phyloP scores from a whole-genome alignment of 306 rosid genomes.

The Vicia faba region DNA sequence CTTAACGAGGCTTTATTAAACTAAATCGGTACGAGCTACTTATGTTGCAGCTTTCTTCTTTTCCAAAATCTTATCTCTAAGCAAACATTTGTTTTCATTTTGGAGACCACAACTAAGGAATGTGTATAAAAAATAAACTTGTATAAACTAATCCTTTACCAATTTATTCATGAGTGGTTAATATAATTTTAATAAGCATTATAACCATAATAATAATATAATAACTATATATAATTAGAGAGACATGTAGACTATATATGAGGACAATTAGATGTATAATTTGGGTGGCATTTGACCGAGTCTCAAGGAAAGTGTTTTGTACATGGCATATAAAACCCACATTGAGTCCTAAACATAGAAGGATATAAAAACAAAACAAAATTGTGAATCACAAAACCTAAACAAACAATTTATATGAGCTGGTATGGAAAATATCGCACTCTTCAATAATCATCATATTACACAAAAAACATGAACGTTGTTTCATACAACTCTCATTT shows the following conservation, averaged over 20 bases:
- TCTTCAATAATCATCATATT: not conserved
- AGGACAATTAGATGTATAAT: not conserved
- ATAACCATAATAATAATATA: too few relatives aligned
- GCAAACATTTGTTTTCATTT: too few relatives aligned
- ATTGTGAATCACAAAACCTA: slow-evolving; percentile 36
- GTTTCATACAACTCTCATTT: not conserved
- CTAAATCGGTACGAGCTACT: too few relatives aligned
- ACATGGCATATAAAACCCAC: not conserved
- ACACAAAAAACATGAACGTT: slow-evolving; percentile 8
- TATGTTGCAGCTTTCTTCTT: too few relatives aligned
- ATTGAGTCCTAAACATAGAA: slow-evolving; percentile 38
- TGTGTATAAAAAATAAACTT: too few relatives aligned
- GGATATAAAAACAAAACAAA: slow-evolving; percentile 13
- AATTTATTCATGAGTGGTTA: too few relatives aligned
- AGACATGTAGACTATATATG: not conserved
- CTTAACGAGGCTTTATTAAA: too few relatives aligned
- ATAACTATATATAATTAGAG: too few relatives aligned
- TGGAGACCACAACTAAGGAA: too few relatives aligned
- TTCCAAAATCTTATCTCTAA: too few relatives aligned
- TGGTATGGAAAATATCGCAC: slow-evolving; percentile 1
- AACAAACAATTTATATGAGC: slow-evolving; percentile 43
- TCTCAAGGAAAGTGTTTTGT: slow-evolving; percentile 41
- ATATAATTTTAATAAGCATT: too few relatives aligned
- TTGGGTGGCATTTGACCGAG: slow-evolving; percentile 46
- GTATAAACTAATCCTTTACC: too few relatives aligned